Evolutionary conservation across 2,329 filamentous ascomycete species (phyloP).

Genomic region (Gremmenia infestans): DNA sequence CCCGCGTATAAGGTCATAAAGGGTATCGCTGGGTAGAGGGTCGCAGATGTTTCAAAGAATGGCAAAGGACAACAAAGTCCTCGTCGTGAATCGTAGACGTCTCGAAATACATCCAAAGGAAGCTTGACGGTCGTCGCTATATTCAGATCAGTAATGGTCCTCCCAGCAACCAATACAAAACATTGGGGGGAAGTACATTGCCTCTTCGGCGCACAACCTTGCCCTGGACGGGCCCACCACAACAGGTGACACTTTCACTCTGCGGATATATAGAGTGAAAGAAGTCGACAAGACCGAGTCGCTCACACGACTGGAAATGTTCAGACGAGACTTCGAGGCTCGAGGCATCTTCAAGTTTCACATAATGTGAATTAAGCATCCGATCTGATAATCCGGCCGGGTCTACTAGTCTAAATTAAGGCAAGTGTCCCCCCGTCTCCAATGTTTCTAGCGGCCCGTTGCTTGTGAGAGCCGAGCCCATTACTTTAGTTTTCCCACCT

Average conservation of each 20-base stretch:
- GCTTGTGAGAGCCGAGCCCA: too few relatives aligned
- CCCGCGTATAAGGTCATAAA: neutral
- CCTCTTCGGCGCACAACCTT: conserved; percentile 20
- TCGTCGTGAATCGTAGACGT: conserved; percentile 8
- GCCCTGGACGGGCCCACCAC: conserved; percentile 27
- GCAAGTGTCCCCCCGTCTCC: too few relatives aligned
- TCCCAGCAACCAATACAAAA: conserved; percentile 20
- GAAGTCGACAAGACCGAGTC: neutral
- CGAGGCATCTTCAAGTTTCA: neutral
- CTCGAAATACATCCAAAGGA: conserved; percentile 14
- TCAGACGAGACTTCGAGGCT: neutral
- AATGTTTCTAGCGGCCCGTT: too few relatives aligned
- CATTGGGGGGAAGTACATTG: conserved; percentile 14
- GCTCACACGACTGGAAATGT: neutral
- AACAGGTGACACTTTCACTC: conserved; percentile 8
- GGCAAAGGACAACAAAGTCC: conserved; percentile 20
- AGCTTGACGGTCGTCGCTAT: conserved; percentile 16
- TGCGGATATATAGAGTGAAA: neutral
- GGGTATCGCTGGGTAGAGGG: neutral
- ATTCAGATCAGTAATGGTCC: conserved; percentile 20
- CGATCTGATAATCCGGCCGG: neutral
- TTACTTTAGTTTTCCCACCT: too few relatives aligned
- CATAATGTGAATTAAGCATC: neutral
- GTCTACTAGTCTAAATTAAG: neutral
- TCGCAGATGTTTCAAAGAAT: conserved; percentile 15